phyloP scores from a whole-genome alignment of 257 asterid genomes.

The Echium plantagineum region DNA sequence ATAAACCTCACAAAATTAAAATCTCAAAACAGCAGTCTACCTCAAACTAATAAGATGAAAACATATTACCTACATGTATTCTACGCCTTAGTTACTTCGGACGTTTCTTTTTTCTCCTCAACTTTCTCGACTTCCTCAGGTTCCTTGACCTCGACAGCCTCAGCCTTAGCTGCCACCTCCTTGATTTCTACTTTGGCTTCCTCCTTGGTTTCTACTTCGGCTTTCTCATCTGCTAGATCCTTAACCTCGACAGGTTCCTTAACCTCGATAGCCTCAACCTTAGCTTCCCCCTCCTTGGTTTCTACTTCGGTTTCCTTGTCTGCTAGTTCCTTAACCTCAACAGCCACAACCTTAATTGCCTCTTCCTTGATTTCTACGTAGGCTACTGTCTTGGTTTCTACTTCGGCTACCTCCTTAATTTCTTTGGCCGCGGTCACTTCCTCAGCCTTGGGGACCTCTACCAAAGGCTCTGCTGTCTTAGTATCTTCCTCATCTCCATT shows the following conservation, averaged over 20 bases:
- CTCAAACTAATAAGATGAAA: not conserved
- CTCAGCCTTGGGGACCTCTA: slow-evolving; percentile 36
- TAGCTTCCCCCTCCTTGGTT: slow-evolving; percentile 9
- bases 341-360: slow-evolving; percentile 16
- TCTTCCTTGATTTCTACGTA: slow-evolving; percentile 16
- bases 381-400: not conserved
- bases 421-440: slow-evolving; percentile 12
- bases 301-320: not conserved
- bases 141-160: slow-evolving; percentile 21
- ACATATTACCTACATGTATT: not conserved
- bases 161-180: no score
- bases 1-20: not conserved
- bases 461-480: slow-evolving; percentile 26
- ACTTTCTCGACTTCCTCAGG: slow-evolving; percentile 12
- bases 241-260: not conserved
- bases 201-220: slow-evolving; percentile 5
- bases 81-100: not conserved
- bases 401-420: slow-evolving; percentile 13
- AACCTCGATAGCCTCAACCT: not conserved
- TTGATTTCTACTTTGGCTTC: no score
- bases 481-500: slow-evolving; percentile 9
- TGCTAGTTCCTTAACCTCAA: no score
- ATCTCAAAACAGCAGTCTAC: not conserved
- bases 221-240: no score
- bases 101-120: not conserved